A percentile compares a stretch with the other conserved stretches of the same genome.
These are phyloP conservation scores for Ogataea ramenticola DNA, from an alignment of 805 yeast genomes.

Conservation along the genomic window DNA sequence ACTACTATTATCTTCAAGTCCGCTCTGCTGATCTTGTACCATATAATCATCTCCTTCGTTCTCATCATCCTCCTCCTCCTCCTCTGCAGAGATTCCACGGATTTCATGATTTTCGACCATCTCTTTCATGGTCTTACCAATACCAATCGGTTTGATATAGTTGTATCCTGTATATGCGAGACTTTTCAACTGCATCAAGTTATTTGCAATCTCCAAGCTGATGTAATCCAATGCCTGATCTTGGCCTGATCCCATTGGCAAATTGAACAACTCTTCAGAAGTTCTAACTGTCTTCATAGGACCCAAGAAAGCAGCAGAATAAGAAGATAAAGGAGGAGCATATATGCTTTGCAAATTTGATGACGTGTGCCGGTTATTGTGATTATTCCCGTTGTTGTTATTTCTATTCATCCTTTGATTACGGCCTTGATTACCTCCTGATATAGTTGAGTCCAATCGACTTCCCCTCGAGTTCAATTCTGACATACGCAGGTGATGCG, in stretches of 20 bases:
- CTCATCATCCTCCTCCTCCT: constrained; percentile 1
- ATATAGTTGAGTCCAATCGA: background rate
- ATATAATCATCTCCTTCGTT: background rate
- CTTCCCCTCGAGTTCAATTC: background rate
- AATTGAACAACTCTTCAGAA: constrained; percentile 20
- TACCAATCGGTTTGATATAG: constrained; percentile 51
- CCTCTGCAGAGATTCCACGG: constrained; percentile 13
- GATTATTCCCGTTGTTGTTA: background rate
- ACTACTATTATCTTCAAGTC: background rate
- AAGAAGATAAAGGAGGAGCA: constrained; percentile 46
- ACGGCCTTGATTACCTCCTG: background rate
- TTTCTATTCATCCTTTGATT: too few species aligned
- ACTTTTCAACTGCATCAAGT: constrained; percentile 17
- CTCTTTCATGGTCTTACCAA: constrained; percentile 45
- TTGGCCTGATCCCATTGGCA: constrained; percentile 2
- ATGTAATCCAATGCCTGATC: constrained; percentile 11
- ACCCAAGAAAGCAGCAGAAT: constrained; percentile 39
- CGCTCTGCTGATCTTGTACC: background rate
- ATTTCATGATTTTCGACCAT: constrained; percentile 6
- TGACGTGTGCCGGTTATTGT: constrained; percentile 5
- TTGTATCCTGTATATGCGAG: constrained; percentile 41
- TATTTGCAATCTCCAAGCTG: constrained; percentile 14
- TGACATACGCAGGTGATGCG: constrained; percentile 36
- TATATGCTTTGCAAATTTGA: constrained; percentile 4
- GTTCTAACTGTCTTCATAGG: constrained; percentile 15